Percentiles rank a stretch among this genome's conserved stretches.
Conservation (phyloP, 352 stramenopile species). For the Pythium guiyangense region DNA sequence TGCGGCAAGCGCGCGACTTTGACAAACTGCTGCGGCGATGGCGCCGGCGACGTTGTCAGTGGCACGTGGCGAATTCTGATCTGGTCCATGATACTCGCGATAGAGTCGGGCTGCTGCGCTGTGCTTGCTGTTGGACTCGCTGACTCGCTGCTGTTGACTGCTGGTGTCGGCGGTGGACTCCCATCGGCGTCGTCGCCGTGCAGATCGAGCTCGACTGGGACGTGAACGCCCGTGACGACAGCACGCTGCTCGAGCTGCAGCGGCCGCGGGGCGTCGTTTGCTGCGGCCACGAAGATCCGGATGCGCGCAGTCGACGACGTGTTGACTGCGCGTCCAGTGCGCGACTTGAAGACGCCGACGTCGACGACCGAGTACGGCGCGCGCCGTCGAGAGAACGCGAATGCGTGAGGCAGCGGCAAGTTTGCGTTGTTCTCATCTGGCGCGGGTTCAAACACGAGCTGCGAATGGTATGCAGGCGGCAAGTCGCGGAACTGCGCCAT, state of each 20-base stretch:
- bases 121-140: neutral
- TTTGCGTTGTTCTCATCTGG: slow-evolving; percentile 45
- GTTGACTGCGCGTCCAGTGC: slow-evolving; percentile 17
- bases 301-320: slow-evolving; percentile 22
- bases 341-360: slow-evolving; percentile 29
- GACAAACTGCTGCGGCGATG: slow-evolving; percentile 19
- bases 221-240: slow-evolving; percentile 8
- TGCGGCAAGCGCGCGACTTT: slow-evolving; percentile 38
- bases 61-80: neutral
- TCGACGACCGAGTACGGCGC: slow-evolving; percentile 29
- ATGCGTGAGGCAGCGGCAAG: slow-evolving; percentile 25
- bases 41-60: neutral
- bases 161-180: neutral
- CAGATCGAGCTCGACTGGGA: slow-evolving; percentile 30
- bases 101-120: neutral
- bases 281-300: slow-evolving; percentile 49
- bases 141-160: neutral
- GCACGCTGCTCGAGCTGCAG: slow-evolving; percentile 18
- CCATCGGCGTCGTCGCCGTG: slow-evolving; percentile 37
- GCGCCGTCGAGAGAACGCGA: slow-evolving; percentile 31
- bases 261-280: slow-evolving; percentile 38
- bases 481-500: slow-evolving; percentile 36
- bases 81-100: neutral
- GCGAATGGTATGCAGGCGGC: slow-evolving; percentile 39
- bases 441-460: slow-evolving; percentile 43